Evolutionary conservation across 2,329 filamentous ascomycete species (phyloP).

Genomic region (Mollisiaceae sp.): DNA sequence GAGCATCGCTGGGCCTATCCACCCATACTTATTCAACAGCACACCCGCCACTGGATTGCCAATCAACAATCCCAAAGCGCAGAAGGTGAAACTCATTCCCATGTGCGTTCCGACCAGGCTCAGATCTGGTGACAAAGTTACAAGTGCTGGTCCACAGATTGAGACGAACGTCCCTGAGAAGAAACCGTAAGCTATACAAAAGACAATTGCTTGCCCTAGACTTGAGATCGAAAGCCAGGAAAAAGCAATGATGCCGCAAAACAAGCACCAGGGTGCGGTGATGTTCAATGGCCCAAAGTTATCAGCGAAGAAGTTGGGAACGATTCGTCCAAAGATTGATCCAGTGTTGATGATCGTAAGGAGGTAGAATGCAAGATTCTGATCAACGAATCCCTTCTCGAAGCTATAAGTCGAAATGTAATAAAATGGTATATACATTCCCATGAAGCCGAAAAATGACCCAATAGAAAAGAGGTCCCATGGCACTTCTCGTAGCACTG

Average conservation of each 20-base stretch:
- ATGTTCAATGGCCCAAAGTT: constrained; percentile 57
- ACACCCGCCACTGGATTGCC: constrained; percentile 41
- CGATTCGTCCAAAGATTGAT: constrained; percentile 58
- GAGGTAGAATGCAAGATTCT: constrained; percentile 36
- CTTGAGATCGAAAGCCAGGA: constrained; percentile 55
- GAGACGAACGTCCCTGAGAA: constrained; percentile 66
- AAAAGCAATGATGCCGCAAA: constrained; percentile 57
- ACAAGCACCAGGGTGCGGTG: constrained; percentile 49
- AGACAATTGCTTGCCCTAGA: constrained; percentile 61
- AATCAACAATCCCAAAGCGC: constrained; percentile 41
- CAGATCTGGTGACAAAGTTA: constrained; percentile 29
- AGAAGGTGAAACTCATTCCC: constrained; percentile 52
- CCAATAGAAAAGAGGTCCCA: constrained; percentile 28
- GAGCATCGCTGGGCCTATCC: constrained; percentile 56
- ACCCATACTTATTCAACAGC: constrained; percentile 60
- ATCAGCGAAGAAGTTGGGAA: constrained; percentile 59
- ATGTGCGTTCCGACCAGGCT: constrained; percentile 66
- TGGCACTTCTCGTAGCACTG: constrained; percentile 34
- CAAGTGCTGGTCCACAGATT: constrained; percentile 25
- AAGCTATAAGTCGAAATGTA: constrained; percentile 44
- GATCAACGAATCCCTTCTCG: constrained; percentile 44
- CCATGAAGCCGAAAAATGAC: constrained; percentile 43
- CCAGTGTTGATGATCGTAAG: constrained; percentile 37
- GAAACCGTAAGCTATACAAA: constrained; percentile 71
- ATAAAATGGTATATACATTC: constrained; percentile 58